phyloP scores from a whole-genome alignment of 2,329 filamentous ascomycete species.

The Fulvia fulva region DNA sequence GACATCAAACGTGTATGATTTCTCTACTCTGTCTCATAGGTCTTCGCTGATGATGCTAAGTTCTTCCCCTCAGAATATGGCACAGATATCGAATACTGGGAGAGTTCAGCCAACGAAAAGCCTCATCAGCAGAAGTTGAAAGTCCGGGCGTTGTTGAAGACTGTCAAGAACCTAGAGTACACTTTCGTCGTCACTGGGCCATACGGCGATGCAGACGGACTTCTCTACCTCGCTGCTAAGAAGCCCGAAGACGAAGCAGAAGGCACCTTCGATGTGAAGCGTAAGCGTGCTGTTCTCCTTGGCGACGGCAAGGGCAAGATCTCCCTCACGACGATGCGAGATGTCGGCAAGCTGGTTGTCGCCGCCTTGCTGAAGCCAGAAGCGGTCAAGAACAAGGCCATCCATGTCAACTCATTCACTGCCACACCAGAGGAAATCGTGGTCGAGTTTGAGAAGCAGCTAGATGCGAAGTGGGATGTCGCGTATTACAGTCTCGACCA shows the following conservation, averaged over 20 bases:
- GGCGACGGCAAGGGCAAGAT: constrained; percentile 60
- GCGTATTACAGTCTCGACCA: constrained; percentile 51
- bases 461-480: constrained; percentile 53
- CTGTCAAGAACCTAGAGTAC: constrained; percentile 52
- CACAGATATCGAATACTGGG: constrained; percentile 59
- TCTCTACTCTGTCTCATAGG: neutral
- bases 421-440: constrained; percentile 60
- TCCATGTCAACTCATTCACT: constrained; percentile 70
- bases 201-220: constrained; percentile 51
- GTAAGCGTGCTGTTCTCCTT: constrained; percentile 57
- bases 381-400: constrained; percentile 50
- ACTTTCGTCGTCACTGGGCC: constrained; percentile 69
- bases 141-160: constrained; percentile 59
- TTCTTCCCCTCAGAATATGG: constrained; percentile 68
- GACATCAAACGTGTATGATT: constrained; percentile 48
- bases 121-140: constrained; percentile 68
- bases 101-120: constrained; percentile 56
- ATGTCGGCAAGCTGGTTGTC: constrained; percentile 65
- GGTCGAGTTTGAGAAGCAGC: constrained; percentile 65
- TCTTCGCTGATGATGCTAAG: neutral
- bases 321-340: constrained; percentile 66
- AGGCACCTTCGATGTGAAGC: constrained; percentile 58
- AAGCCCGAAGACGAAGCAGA: constrained; percentile 37
- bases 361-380: constrained; percentile 57
- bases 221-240: constrained; percentile 51